phyloP scores from a whole-genome alignment of 495 filamentous ascomycete species.

The Sabuloglossum arenarium region DNA sequence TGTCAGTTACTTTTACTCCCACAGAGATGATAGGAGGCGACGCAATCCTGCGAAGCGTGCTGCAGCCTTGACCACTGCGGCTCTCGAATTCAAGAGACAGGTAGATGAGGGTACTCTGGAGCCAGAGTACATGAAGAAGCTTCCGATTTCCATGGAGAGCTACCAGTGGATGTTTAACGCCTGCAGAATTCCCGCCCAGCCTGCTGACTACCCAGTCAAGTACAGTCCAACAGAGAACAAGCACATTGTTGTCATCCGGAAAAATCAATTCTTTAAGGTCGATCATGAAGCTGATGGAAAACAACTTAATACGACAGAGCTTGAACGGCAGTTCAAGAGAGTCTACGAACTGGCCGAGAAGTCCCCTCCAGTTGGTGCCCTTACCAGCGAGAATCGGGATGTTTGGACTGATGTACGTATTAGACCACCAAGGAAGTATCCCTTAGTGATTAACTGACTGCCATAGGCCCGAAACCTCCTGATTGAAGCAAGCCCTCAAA shows the following conservation, averaged over 20 bases:
- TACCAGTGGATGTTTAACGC: slow-evolving; percentile 99
- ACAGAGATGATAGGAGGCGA: slow-evolving; percentile 77
- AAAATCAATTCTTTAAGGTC: slow-evolving; percentile 94
- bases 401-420: slow-evolving; percentile 53
- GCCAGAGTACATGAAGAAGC: slow-evolving; percentile 93
- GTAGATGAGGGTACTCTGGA: slow-evolving; percentile 71
- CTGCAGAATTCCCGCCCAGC: slow-evolving; percentile 67
- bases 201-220: slow-evolving; percentile 67
- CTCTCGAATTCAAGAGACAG: slow-evolving; percentile 81
- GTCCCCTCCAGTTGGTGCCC: slow-evolving; percentile 53
- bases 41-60: slow-evolving; percentile 82
- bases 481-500: slow-evolving; percentile 49
- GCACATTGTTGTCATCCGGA: slow-evolving; percentile 74
- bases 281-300: slow-evolving; percentile 52
- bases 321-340: slow-evolving; percentile 69
- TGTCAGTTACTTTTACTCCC: slow-evolving; percentile 98
- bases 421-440: not conserved
- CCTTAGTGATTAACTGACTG: slow-evolving; percentile 4
- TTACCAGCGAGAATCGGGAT: slow-evolving; percentile 86
- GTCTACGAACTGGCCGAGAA: slow-evolving; percentile 62
- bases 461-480: slow-evolving; percentile 43
- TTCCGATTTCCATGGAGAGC: slow-evolving; percentile 89
- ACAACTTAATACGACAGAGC: slow-evolving; percentile 66
- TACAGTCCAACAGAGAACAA: slow-evolving; percentile 52
- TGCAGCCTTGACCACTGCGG: slow-evolving; percentile 66